Conservation (phyloP, 2,329 filamentous ascomycete genomes). For the Exophiala bonariae region DNA sequence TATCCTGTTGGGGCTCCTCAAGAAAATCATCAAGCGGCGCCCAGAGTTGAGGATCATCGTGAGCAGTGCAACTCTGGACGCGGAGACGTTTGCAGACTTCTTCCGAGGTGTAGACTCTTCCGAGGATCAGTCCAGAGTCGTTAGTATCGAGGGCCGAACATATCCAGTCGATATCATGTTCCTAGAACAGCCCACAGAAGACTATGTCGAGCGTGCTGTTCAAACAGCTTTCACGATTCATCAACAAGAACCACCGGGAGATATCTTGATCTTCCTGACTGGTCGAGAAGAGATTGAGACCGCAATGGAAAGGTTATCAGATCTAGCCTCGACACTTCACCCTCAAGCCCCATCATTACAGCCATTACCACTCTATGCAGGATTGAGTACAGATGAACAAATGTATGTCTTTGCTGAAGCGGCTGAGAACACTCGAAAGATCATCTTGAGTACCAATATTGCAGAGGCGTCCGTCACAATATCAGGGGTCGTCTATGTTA, state of each 20-base stretch:
- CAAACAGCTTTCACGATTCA: conserved; percentile 88
- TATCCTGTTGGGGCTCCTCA: conserved; percentile 82
- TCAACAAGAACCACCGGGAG: conserved; percentile 73
- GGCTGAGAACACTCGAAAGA: conserved; percentile 79
- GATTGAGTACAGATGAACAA: conserved; percentile 84
- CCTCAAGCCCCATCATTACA: conserved; percentile 61
- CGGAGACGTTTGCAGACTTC: conserved; percentile 79
- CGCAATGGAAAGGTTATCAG: conserved; percentile 74
- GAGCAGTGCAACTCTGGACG: conserved; percentile 90
- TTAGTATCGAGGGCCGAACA: conserved; percentile 83
- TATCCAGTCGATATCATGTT: conserved; percentile 88
- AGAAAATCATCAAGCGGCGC: conserved; percentile 81
- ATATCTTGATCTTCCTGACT: conserved; percentile 88
- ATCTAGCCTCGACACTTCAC: conserved; percentile 66
- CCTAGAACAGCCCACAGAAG: conserved; percentile 72
- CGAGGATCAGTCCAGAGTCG: conserved; percentile 59
- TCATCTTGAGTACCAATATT: conserved; percentile 93
- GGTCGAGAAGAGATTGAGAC: conserved; percentile 90
- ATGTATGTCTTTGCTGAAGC: conserved; percentile 91
- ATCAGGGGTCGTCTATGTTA: conserved; percentile 83
- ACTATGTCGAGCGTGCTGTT: conserved; percentile 83
- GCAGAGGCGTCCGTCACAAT: conserved; percentile 96
- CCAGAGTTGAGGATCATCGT: conserved; percentile 84
- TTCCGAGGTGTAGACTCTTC: conserved; percentile 53
- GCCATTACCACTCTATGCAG: conserved; percentile 82